Conservation (phyloP, 495 filamentous ascomycete genomes). For the Penicillium cataractarum region DNA sequence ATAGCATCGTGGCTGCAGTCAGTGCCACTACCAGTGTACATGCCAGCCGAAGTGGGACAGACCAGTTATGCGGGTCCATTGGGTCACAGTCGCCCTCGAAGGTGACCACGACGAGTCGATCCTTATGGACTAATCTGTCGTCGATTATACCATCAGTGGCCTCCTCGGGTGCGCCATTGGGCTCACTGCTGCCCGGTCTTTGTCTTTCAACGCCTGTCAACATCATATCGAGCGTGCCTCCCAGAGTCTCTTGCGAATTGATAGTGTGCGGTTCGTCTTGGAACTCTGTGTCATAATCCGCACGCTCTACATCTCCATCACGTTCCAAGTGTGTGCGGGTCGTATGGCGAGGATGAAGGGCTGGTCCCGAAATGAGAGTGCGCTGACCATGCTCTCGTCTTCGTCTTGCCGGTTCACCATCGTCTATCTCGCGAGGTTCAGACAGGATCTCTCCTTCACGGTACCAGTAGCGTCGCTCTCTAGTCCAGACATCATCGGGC, state of each 20-base stretch:
- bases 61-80: conserved; percentile 64
- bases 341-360: conserved; percentile 20
- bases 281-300: conserved; percentile 9
- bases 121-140: conserved; percentile 8
- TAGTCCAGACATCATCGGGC: conserved; percentile 21
- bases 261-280: conserved; percentile 24
- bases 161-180: not conserved
- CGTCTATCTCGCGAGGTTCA: conserved; percentile 13
- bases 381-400: conserved; percentile 25
- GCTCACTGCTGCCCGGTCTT: not conserved
- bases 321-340: conserved; percentile 17
- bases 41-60: conserved; percentile 32
- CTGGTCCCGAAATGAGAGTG: conserved; percentile 17
- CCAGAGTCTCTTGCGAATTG: conserved; percentile 26
- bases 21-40: conserved; percentile 50
- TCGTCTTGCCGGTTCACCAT: conserved; percentile 9
- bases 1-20: conserved; percentile 49
- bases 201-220: conserved; percentile 23
- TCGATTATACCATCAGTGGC: not conserved
- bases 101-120: conserved; percentile 58
- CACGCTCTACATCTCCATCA: conserved; percentile 16
- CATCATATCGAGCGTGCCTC: conserved; percentile 24
- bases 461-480: conserved; percentile 25
- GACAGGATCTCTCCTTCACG: conserved; percentile 12
- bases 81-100: conserved; percentile 56